Evolutionary conservation across 495 filamentous ascomycete genomes (phyloP), one percentile per base, ranked within the genome.

Genomic region (Aspergillus egyptiacus): DNA sequence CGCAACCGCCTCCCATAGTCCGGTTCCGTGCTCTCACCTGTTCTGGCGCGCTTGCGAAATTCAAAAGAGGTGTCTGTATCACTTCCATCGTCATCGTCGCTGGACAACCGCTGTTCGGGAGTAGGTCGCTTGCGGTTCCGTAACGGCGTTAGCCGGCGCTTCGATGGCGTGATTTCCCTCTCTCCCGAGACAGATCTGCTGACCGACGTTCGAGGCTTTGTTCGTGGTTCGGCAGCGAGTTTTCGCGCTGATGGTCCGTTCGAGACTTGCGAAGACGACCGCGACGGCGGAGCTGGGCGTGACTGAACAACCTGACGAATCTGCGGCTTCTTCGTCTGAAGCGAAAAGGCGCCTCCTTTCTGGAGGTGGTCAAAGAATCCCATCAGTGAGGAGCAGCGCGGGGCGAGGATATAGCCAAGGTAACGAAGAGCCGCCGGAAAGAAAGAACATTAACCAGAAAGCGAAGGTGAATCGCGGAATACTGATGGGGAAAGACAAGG

Each of bases 1-100:
- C 78, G 73, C 50, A 90, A 52, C 50, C 73, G 69, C 44, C 86
- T 73, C 40, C 77, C 78, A 27, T 66, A 59, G 58, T 87, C 84
- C 15, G 69, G 66, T 43, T 77, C 74, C 9, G 64, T 60, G 35
- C 68, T 70, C 23, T 63, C 67, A 22, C 63, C 69, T 36, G 63
- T 64, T 43, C 68, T 66, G 8, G 60, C 62, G 9, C 75, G 71
- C 55, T 79, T 79, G 38, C 64, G 70, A 25, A 72, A 59, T 48
- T 71, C 68, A 15, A 73, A 69, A 6, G 71, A 70, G 22, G 68
- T 54, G 53, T 76, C 73, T 10, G 65, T 68, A 43, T 76, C 75
- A 49, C 67, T 73, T 2, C 55, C 68, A 49, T 75, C 74, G 49
- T 74, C 73, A 45, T 75, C 72, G 33, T 76, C 75, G 50, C 73